Evolutionary conservation across 2,329 filamentous ascomycete genomes (phyloP).

Genomic region (Ophiostoma ulmi): DNA sequence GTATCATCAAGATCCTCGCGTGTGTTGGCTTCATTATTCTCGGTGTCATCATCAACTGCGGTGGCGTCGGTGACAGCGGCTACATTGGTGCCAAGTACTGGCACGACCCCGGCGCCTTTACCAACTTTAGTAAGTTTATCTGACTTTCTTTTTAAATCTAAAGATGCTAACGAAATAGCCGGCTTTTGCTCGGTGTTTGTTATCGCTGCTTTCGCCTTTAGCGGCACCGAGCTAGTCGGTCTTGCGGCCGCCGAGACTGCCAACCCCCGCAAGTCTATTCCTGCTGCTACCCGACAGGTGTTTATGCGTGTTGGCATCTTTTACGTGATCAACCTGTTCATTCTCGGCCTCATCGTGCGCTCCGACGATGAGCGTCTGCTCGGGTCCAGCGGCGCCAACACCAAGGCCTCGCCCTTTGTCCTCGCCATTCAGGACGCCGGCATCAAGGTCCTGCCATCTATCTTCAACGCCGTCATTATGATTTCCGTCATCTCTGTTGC

Average conservation of each 20-base stretch:
- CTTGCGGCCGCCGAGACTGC: slow-evolving; percentile 59
- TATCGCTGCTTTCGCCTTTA: slow-evolving; percentile 54
- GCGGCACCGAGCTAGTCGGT: slow-evolving; percentile 57
- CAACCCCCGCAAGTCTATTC: slow-evolving; percentile 59
- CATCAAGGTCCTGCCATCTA: slow-evolving; percentile 60
- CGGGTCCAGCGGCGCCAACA: slow-evolving; percentile 29
- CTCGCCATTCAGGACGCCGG: slow-evolving; percentile 68
- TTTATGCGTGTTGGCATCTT: slow-evolving; percentile 34
- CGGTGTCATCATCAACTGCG: slow-evolving; percentile 54
- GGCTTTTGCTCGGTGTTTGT: slow-evolving; percentile 33
- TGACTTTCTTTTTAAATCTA: too few relatives aligned
- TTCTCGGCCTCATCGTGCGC: slow-evolving; percentile 32
- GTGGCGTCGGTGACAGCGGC: slow-evolving; percentile 51
- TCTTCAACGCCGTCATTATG: slow-evolving; percentile 72
- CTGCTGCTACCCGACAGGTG: slow-evolving; percentile 53
- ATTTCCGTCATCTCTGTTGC: slow-evolving; percentile 65
- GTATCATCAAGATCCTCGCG: slow-evolving; percentile 53
- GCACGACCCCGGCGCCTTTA: slow-evolving; percentile 52
- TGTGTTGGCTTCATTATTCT: slow-evolving; percentile 61
- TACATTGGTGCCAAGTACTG: slow-evolving; percentile 60
- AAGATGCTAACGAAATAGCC: background rate
- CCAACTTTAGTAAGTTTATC: slow-evolving; percentile 37
- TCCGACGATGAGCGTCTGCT: slow-evolving; percentile 34
- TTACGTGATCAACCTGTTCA: slow-evolving; percentile 33
- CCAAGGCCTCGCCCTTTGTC: slow-evolving; percentile 55